Evolutionary conservation across 768 basidiomycete species (phyloP), one percentile per base, ranked within the genome.

Genomic region (Gymnopilus dilepis): DNA sequence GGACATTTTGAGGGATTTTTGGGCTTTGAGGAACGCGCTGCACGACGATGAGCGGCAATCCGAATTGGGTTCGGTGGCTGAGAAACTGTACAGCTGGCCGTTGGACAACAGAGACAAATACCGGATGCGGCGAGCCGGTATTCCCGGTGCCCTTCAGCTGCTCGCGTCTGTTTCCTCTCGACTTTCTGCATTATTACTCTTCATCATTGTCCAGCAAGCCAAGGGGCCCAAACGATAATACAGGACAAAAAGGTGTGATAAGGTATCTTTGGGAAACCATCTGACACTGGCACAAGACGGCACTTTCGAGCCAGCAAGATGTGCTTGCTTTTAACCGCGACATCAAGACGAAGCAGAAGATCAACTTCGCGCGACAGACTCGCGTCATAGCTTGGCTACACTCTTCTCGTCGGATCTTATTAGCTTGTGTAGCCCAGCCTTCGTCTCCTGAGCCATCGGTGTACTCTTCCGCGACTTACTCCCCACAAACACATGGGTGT

Each of bases 401-500:
- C 31, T 28, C 45, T 61, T 45, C 11, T 62, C 42, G 13, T 33
- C 12, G 1, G 51, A 43, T 45, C 7, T 60, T 24, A 71, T 59
- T 28, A 88, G 65, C 64, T 73, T 82, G 37, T 63, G 62, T 31
- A 92, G 73, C 0, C 88, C 89, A 2, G 68, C 73, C 62, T 78
- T 80, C 26, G 77, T 80, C 57, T 63, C 70, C 2, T 69, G 58
- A 34, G 67, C 73, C 68, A 92, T 88, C 0, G 76, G 64, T 0
- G 74, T 73, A 59, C 88, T 87, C 75, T 84, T 86, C 48, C 92
- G 75, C 42, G 82, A 83, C 56, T 67, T 65, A 43, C 81, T 83
- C 26, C 86, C 85, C 3, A 94, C 92, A 69, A 93, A 94, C n/a
- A 94, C 92, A 71, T 94, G 92, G 0, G 90, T 93, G 58, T 94